Percentiles rank a stretch among this genome's conserved stretches.
These are phyloP conservation scores for Theobroma cacao DNA, from an alignment of 345 rosid genomes.

Conservation along the genomic window DNA sequence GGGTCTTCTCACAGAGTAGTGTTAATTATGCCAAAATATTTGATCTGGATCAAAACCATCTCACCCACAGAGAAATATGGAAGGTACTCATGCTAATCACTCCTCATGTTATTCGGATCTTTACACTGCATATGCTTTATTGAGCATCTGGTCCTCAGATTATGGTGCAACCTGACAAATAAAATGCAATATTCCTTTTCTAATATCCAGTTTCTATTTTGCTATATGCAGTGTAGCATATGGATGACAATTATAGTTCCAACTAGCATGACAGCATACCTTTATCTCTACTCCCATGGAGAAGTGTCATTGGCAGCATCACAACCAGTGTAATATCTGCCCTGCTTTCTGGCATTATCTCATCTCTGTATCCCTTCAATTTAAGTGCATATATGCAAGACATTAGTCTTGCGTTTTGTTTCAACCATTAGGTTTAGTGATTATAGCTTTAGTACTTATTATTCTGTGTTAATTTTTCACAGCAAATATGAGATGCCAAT, in stretches of 20 bases:
- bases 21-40: conserved; percentile 79
- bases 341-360: conserved; percentile 7
- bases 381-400: conserved; percentile 4
- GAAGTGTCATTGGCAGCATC: conserved; percentile 98
- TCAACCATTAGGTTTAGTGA: background rate
- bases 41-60: conserved; percentile 84
- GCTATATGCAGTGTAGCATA: conserved; percentile 73
- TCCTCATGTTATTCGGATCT: background rate
- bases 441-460: background rate
- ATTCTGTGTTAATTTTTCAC: background rate
- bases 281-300: conserved; percentile 92
- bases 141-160: background rate
- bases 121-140: background rate
- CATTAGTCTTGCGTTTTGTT: background rate
- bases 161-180: background rate
- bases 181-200: background rate
- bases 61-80: conserved; percentile 87
- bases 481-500: background rate
- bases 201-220: conserved; percentile 8
- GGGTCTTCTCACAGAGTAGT: conserved; percentile 84
- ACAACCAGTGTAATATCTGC: conserved; percentile 83
- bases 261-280: conserved; percentile 95
- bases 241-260: conserved; percentile 97
- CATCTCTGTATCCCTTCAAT: background rate
- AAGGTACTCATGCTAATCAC: conserved; percentile 48